phyloP scores from a whole-genome alignment of 805 yeast species.

The Saccharomycopsis vini region DNA sequence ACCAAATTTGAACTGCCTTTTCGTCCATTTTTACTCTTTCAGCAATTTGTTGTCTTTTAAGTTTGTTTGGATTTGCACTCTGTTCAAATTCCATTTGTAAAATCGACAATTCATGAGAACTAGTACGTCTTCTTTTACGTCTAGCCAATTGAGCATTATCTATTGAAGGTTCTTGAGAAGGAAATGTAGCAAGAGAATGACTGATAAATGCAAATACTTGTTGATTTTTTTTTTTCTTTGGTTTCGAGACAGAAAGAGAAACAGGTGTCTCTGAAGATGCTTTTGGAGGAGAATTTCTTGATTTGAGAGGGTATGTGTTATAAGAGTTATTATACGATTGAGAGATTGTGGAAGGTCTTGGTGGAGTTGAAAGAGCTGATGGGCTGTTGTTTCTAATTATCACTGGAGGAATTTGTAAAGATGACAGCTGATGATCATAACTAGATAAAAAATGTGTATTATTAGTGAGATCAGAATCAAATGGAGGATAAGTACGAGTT shows the following conservation, averaged over 20 bases:
- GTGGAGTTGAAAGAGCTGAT: too few relatives aligned
- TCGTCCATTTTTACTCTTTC: slow-evolving; percentile 84
- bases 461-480: neutral
- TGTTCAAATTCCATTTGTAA: slow-evolving; percentile 69
- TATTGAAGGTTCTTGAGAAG: slow-evolving; percentile 70
- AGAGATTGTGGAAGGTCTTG: neutral
- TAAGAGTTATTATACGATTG: neutral
- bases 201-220: slow-evolving; percentile 75
- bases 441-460: neutral
- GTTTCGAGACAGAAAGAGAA: neutral
- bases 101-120: slow-evolving; percentile 75
- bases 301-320: neutral
- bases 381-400: too few relatives aligned
- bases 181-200: slow-evolving; percentile 85
- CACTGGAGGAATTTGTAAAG: neutral
- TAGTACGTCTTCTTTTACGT: slow-evolving; percentile 90
- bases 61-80: slow-evolving; percentile 76
- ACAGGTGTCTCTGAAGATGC: slow-evolving; percentile 1
- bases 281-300: neutral
- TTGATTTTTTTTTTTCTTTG: slow-evolving; percentile 1
- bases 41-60: slow-evolving; percentile 72
- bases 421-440: too few relatives aligned
- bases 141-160: slow-evolving; percentile 92
- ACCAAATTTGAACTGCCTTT: slow-evolving; percentile 97
- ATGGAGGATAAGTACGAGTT: neutral